Evolutionary conservation across 1,284 basidiomycete genomes (phyloP).

Genomic region (Clitocybe nebularis): DNA sequence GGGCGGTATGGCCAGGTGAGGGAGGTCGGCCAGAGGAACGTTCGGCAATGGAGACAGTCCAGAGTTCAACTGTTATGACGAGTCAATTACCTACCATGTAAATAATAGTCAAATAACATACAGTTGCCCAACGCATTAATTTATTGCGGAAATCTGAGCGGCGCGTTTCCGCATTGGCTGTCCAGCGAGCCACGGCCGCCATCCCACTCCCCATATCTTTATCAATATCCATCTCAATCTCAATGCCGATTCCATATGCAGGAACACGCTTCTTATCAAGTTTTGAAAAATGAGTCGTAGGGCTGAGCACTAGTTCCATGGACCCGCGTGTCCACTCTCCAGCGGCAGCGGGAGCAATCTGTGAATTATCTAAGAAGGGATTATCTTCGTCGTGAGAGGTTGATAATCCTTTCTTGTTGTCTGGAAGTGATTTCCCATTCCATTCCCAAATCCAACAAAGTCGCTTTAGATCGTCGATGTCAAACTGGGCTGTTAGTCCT

Average conservation of each 20-base stretch:
- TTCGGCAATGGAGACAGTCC: constrained; percentile 42
- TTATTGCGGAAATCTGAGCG: constrained; percentile 55
- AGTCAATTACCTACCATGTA: constrained; percentile 2
- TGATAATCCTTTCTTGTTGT: constrained; percentile 12
- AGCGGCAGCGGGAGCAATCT: constrained; percentile 28
- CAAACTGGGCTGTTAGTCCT: constrained; percentile 60
- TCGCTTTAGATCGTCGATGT: constrained; percentile 61
- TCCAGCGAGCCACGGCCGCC: constrained; percentile 83
- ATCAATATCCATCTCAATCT: constrained; percentile 79
- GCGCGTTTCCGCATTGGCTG: constrained; percentile 59
- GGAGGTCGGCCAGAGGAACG: constrained; percentile 64
- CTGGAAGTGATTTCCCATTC: constrained; percentile 49
- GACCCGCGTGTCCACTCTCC: constrained; percentile 74
- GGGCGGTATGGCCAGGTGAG: constrained; percentile 43
- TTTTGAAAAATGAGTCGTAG: constrained; percentile 67
- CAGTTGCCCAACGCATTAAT: constrained; percentile 61
- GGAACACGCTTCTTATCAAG: constrained; percentile 61
- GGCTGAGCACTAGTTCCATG: constrained; percentile 71
- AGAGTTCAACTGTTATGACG: constrained; percentile 49
- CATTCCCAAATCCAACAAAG: constrained; percentile 89
- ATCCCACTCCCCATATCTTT: constrained; percentile 74
- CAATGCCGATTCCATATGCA: constrained; percentile 78
- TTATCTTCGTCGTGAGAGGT: constrained; percentile 55
- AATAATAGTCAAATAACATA: constrained; percentile 28
- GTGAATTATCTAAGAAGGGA: constrained; percentile 57